phyloP scores from a whole-genome alignment of 2,329 filamentous ascomycete genomes.

The Calonectria pteridis region DNA sequence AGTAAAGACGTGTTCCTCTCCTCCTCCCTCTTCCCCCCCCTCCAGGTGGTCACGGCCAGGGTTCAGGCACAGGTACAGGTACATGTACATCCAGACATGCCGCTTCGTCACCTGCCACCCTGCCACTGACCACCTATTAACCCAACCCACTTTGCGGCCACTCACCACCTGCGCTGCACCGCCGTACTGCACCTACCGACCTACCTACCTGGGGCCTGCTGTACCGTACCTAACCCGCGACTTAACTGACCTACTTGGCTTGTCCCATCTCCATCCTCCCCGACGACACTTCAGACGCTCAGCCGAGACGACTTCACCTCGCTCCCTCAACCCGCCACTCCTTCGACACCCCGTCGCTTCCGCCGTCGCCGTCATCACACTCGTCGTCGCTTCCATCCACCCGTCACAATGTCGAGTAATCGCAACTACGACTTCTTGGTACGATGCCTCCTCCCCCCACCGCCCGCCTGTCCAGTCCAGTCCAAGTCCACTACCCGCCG shows the following conservation, averaged over 20 bases:
- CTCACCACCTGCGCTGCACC: not conserved
- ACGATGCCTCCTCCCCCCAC: constrained; percentile 54
- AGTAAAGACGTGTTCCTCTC: constrained; percentile 3
- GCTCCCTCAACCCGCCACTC: constrained; percentile 21
- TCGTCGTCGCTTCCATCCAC: constrained; percentile 17
- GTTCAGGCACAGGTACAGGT: constrained; percentile 3
- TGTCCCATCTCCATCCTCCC: constrained; percentile 19
- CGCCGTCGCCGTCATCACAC: constrained; percentile 29
- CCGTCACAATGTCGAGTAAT: constrained; percentile 86
- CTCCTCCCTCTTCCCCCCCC: too few relatives aligned
- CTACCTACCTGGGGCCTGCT: not conserved
- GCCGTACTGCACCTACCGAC: not conserved
- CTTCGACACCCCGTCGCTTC: constrained; percentile 31
- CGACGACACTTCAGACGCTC: constrained; percentile 12
- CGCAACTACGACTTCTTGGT: constrained; percentile 99
- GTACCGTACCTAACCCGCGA: constrained; percentile 17
- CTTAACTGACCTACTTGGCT: constrained; percentile 7
- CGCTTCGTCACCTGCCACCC: constrained; percentile 11
- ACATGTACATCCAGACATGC: not conserved
- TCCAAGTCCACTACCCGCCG: constrained; percentile 22
- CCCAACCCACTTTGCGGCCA: constrained; percentile 8
- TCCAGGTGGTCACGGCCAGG: not conserved
- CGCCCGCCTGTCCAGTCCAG: constrained; percentile 35
- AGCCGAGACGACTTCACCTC: constrained; percentile 17
- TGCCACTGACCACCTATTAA: constrained; percentile 8